phyloP scores from a whole-genome alignment of 2,329 filamentous ascomycete species.

The Chalara sp. region DNA sequence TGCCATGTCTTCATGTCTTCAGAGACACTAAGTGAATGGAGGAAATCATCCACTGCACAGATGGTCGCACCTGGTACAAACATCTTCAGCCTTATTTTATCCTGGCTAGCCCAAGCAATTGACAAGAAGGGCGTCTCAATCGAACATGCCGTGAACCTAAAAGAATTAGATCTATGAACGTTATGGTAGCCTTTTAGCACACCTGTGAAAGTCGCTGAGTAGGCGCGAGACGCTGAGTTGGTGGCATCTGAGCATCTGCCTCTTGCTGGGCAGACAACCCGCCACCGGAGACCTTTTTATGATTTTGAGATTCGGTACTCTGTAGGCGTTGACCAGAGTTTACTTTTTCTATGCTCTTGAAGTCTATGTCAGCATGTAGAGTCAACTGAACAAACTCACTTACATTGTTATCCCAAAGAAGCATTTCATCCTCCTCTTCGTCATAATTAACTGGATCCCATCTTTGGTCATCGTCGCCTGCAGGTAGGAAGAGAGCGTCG shows the following conservation, averaged over 20 bases:
- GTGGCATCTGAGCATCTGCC: conserved; percentile 1
- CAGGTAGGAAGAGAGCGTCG: conserved; percentile 64
- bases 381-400: conserved; percentile 42
- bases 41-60: too few species aligned
- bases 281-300: conserved; percentile 1
- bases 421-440: conserved; percentile 56
- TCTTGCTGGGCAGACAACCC: neutral
- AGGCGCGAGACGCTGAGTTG: conserved; percentile 49
- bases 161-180: conserved; percentile 12
- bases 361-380: conserved; percentile 23
- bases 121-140: conserved; percentile 2
- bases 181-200: conserved; percentile 24
- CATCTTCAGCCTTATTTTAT: too few species aligned
- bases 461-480: conserved; percentile 56
- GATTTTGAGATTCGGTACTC: conserved; percentile 9
- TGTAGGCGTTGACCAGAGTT: conserved; percentile 18
- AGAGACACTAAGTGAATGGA: neutral
- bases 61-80: too few species aligned
- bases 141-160: conserved; percentile 26
- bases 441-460: conserved; percentile 69
- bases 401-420: conserved; percentile 69
- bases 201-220: conserved; percentile 71
- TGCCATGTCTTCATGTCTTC: neutral
- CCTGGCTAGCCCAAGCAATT: too few species aligned
- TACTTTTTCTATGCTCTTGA: conserved; percentile 18